Conservation (phyloP, 331 rosid species). For the Pyracantha coccinea region DNA sequence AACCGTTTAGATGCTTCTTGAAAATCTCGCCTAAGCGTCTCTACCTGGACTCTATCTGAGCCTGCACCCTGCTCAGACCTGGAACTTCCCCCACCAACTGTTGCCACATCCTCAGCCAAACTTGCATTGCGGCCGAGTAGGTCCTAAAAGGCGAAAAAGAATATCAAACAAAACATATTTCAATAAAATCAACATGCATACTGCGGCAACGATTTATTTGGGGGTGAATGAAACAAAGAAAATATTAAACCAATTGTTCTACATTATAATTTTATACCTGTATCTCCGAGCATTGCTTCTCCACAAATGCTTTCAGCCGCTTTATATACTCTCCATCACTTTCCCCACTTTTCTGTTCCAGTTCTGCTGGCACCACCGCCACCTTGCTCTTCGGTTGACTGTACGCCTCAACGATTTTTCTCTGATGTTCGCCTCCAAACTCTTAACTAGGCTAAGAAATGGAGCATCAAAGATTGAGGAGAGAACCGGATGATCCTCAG, state of each 20-base stretch:
- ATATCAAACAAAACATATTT: slow-evolving; percentile 7
- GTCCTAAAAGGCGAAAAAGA: slow-evolving; percentile 34
- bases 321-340: slow-evolving; percentile 65
- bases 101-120: slow-evolving; percentile 75
- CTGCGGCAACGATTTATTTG: too few relatives aligned
- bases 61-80: slow-evolving; percentile 51
- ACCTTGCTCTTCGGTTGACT: slow-evolving; percentile 79
- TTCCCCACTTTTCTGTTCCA: slow-evolving; percentile 79
- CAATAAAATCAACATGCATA: background rate
- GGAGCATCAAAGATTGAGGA: slow-evolving; percentile 61
- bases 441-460: slow-evolving; percentile 49
- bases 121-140: slow-evolving; percentile 67
- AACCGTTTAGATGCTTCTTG: slow-evolving; percentile 65
- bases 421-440: slow-evolving; percentile 62
- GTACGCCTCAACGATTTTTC: slow-evolving; percentile 66
- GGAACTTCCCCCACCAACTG: slow-evolving; percentile 38
- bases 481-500: slow-evolving; percentile 59
- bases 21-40: slow-evolving; percentile 71
- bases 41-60: slow-evolving; percentile 57
- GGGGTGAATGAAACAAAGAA: background rate
- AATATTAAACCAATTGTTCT: background rate
- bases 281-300: slow-evolving; percentile 86
- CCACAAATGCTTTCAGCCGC: slow-evolving; percentile 78
- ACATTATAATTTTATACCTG: slow-evolving; percentile 44
- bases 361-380: slow-evolving; percentile 83